Evolutionary conservation across 345 rosid species (phyloP).

Genomic region (Capsella bursapastoris): DNA sequence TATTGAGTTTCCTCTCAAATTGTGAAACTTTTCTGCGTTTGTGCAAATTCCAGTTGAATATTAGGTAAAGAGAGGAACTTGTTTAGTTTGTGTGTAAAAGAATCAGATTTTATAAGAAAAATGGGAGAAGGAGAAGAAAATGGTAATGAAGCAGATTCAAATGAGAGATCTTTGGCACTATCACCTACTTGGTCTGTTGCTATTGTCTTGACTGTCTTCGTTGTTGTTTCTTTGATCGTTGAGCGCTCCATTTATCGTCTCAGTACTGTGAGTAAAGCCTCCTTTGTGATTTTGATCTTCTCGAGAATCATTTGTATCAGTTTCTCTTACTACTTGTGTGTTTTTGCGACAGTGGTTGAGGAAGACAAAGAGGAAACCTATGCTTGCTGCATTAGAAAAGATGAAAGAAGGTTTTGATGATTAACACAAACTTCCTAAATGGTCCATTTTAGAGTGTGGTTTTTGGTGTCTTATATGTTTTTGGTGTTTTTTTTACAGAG

Average conservation of each 20-base stretch:
- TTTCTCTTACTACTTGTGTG: neutral
- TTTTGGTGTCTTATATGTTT: slow-evolving; percentile 31
- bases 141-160: slow-evolving; percentile 28
- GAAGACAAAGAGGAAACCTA: slow-evolving; percentile 77
- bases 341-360: slow-evolving; percentile 70
- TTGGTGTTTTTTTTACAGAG: slow-evolving; percentile 49
- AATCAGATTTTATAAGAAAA: slow-evolving; percentile 6
- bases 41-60: neutral
- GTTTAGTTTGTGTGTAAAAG: neutral
- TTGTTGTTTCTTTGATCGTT: slow-evolving; percentile 78
- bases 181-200: slow-evolving; percentile 99
- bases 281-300: neutral
- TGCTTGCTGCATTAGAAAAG: slow-evolving; percentile 86
- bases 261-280: slow-evolving; percentile 60
- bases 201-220: slow-evolving; percentile 84
- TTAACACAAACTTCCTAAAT: neutral
- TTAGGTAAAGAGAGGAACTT: neutral
- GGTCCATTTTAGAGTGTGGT: neutral
- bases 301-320: neutral
- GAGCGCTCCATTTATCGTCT: slow-evolving; percentile 84
- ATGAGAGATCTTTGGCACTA: slow-evolving; percentile 74
- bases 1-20: neutral
- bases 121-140: slow-evolving; percentile 44
- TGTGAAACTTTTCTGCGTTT: neutral
- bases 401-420: slow-evolving; percentile 81